These are phyloP conservation scores for Tuber aestivum DNA, from an alignment of 495 filamentous ascomycete genomes.

Conservation along the genomic window DNA sequence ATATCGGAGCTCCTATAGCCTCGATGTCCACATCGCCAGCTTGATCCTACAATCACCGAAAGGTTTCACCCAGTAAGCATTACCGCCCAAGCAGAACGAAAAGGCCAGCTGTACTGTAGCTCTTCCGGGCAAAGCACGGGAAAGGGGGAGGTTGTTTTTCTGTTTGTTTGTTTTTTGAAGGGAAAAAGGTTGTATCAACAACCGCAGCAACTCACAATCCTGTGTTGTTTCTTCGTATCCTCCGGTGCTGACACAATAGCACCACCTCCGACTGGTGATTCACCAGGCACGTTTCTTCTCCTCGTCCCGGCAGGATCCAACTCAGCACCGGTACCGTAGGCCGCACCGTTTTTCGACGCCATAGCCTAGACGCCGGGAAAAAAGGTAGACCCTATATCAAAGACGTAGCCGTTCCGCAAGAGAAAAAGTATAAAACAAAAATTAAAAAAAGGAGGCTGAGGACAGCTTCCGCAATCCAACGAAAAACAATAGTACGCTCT, in stretches of 20 bases:
- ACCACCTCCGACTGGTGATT: conserved; percentile 14
- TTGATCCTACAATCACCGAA: conserved; percentile 19
- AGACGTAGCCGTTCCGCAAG: conserved; percentile 7
- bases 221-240: conserved; percentile 35
- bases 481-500: conserved; percentile 21
- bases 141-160: conserved; percentile 18
- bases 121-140: neutral
- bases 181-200: neutral
- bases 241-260: conserved; percentile 24
- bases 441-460: conserved; percentile 20
- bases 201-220: conserved; percentile 18
- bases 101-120: neutral
- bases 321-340: conserved; percentile 30
- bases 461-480: conserved; percentile 8
- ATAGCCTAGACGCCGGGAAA: conserved; percentile 16
- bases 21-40: conserved; percentile 49
- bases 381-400: conserved; percentile 1
- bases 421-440: too few relatives aligned
- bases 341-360: conserved; percentile 20
- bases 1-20: conserved; percentile 74
- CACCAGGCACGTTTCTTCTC: conserved; percentile 30
- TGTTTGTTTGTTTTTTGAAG: neutral
- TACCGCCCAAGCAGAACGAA: neutral
- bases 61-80: conserved; percentile 6
- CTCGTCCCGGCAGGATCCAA: conserved; percentile 23